Percentiles rank a stretch among this genome's conserved stretches.
phyloP scores from a whole-genome alignment of 176 grass and related monocot species.

The Avena sativa region DNA sequence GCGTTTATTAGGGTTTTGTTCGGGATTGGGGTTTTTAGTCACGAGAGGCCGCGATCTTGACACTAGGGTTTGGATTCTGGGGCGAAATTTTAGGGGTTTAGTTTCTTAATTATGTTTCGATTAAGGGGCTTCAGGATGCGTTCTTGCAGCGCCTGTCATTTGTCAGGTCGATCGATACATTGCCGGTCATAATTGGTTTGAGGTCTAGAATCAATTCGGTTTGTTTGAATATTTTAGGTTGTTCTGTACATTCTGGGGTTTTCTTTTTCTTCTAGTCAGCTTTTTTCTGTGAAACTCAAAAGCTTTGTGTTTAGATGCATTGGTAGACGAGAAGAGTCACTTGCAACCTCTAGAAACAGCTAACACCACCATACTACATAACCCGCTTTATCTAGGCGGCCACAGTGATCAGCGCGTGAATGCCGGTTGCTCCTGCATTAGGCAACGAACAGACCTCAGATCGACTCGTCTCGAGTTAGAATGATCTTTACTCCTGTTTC shows the following conservation, averaged over 20 bases:
- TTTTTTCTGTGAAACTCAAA: too few species aligned
- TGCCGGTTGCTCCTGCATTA: too few species aligned
- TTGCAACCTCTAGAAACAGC: too few species aligned
- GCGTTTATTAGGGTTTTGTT: conserved; percentile 12
- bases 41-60: not conserved
- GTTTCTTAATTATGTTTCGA: not conserved
- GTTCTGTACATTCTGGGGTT: not conserved
- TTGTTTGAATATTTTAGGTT: not conserved
- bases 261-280: not conserved
- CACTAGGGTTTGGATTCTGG: conserved; percentile 48
- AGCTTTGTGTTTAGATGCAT: too few species aligned
- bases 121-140: not conserved
- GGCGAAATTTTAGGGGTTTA: not conserved
- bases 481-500: too few species aligned
- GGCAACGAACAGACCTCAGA: too few species aligned
- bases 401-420: too few species aligned
- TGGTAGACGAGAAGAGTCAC: too few species aligned
- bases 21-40: not conserved
- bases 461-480: too few species aligned
- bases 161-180: conserved; percentile 23
- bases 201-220: not conserved
- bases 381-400: too few species aligned
- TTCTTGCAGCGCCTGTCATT: not conserved
- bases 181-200: not conserved
- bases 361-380: too few species aligned